Percentiles rank a stretch among this genome's conserved stretches.
These are phyloP conservation scores for Microstegium vimineum DNA, from an alignment of 176 grass and related monocot species.

Conservation along the genomic window DNA sequence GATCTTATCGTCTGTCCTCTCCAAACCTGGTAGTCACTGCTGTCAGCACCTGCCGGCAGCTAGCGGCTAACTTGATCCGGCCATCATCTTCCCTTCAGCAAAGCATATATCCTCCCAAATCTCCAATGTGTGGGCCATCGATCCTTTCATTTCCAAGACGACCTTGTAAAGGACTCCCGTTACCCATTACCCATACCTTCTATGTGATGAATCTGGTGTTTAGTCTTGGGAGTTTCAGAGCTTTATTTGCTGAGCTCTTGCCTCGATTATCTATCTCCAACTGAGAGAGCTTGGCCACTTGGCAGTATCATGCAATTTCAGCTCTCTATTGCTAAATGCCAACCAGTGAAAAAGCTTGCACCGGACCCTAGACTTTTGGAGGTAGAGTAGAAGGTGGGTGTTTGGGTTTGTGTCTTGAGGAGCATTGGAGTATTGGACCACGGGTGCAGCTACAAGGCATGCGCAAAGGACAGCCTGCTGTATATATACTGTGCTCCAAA, in stretches of 20 bases:
- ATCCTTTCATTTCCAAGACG: neutral
- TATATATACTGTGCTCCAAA: neutral
- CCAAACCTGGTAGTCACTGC: neutral
- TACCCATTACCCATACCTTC: neutral
- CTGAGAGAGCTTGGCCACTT: neutral
- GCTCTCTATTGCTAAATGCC: neutral
- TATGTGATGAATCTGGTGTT: neutral
- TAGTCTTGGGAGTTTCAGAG: neutral
- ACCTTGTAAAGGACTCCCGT: neutral
- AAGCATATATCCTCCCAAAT: neutral
- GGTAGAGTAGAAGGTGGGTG: neutral
- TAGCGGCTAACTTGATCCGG: neutral
- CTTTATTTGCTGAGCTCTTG: neutral
- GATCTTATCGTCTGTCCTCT: neutral
- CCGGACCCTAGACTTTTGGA: neutral
- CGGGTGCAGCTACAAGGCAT: neutral
- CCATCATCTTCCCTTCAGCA: neutral
- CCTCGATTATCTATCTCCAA: neutral
- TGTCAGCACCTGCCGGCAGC: conserved; percentile 2
- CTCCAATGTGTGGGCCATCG: neutral
- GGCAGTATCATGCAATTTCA: neutral
- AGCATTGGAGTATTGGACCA: neutral
- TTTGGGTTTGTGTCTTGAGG: neutral
- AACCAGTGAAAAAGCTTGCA: neutral
- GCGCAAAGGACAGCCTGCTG: conserved; percentile 3